Conservation (phyloP, 148 eudicot species). For the Simmondsia chinensis region DNA sequence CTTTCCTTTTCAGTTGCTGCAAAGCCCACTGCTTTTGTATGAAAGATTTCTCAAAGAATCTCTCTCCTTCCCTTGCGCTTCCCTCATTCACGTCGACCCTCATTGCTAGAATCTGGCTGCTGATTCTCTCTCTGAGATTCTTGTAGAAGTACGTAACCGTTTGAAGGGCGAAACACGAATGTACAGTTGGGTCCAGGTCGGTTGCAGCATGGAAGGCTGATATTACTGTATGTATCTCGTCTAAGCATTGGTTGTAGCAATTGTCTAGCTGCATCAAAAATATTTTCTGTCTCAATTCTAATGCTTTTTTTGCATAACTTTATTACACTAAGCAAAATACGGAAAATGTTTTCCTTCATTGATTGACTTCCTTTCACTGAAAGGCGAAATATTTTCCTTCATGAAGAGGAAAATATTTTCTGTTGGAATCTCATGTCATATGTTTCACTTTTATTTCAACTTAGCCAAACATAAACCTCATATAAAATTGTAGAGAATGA, state of each 20-base stretch:
- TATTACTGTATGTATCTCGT: constrained; percentile 71
- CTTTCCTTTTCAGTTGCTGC: constrained; percentile 68
- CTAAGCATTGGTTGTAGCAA: constrained; percentile 63
- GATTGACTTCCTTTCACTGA: too few relatives aligned
- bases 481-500: too few relatives aligned
- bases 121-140: constrained; percentile 66
- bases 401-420: too few relatives aligned
- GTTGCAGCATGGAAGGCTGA: constrained; percentile 87
- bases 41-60: constrained; percentile 52
- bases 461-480: too few relatives aligned
- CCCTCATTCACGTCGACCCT: constrained; percentile 17
- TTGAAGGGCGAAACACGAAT: constrained; percentile 56
- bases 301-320: too few relatives aligned
- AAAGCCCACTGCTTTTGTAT: constrained; percentile 88
- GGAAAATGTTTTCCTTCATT: too few relatives aligned
- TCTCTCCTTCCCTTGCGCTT: constrained; percentile 17
- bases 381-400: too few relatives aligned
- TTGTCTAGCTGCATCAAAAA: constrained; percentile 52
- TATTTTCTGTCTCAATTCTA: too few relatives aligned
- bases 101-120: constrained; percentile 57
- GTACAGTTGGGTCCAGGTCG: constrained; percentile 64
- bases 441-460: too few relatives aligned
- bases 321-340: too few relatives aligned
- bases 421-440: too few relatives aligned
- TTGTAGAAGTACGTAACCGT: constrained; percentile 55